Conservation (phyloP, 2,329 filamentous ascomycete genomes). For the Ciborinia camelliae region DNA sequence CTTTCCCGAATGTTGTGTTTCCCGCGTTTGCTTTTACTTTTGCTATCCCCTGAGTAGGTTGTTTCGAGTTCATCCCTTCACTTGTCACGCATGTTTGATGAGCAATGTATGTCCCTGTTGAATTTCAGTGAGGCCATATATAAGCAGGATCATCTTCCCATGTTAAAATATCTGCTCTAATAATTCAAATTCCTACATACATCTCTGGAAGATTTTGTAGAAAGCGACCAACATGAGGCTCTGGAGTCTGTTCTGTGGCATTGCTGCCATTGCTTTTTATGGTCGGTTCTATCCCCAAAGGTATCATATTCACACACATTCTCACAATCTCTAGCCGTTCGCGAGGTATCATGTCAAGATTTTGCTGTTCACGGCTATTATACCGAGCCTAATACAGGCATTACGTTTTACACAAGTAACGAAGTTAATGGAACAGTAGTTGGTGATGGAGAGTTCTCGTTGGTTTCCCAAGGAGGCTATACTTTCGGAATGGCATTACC, state of each 20-base stretch:
- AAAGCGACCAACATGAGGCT: slow-evolving; percentile 31
- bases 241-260: slow-evolving; percentile 26
- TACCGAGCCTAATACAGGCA: slow-evolving; percentile 49
- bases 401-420: slow-evolving; percentile 51
- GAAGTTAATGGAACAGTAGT: slow-evolving; percentile 41
- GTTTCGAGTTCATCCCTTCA: not conserved
- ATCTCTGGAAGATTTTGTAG: slow-evolving; percentile 4
- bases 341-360: slow-evolving; percentile 31
- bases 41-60: not conserved
- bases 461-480: slow-evolving; percentile 41
- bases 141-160: not conserved
- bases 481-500: slow-evolving; percentile 56
- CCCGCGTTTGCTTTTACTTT: not conserved
- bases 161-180: not conserved
- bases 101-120: not conserved
- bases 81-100: not conserved
- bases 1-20: not conserved
- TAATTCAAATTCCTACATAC: not conserved
- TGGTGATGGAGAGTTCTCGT: slow-evolving; percentile 34
- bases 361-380: slow-evolving; percentile 38
- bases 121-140: not conserved
- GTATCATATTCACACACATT: not conserved
- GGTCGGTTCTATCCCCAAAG: slow-evolving; percentile 22
- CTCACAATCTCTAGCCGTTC: slow-evolving; percentile 26
- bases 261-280: slow-evolving; percentile 28